Conservation (phyloP, 257 asterid genomes). For the Jasminum sambac region DNA sequence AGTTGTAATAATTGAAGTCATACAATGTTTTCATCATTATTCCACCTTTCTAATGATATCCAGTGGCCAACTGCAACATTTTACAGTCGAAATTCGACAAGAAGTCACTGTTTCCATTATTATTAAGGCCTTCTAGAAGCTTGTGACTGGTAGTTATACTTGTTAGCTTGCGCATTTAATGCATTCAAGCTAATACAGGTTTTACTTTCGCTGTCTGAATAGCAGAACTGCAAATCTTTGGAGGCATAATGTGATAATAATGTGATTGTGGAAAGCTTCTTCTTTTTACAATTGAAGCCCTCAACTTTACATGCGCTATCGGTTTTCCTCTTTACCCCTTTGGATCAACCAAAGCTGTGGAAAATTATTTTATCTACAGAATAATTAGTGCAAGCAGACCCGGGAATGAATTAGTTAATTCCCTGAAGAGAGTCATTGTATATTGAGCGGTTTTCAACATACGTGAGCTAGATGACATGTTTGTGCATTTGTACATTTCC, state of each 20-base stretch:
- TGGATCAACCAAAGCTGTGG: not conserved
- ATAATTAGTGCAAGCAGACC: not conserved
- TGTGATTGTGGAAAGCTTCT: not conserved
- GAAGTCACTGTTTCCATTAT: not conserved
- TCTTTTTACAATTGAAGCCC: not conserved
- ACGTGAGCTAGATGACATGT: constrained; percentile 6
- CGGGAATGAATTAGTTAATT: not conserved
- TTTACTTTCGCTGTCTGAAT: not conserved
- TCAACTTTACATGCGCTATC: not conserved
- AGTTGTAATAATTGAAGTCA: not conserved
- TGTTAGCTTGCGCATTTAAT: not conserved
- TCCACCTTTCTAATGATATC: constrained; percentile 1
- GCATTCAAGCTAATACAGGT: not conserved
- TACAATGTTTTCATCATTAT: constrained; percentile 3
- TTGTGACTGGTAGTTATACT: not conserved
- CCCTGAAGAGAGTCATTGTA: constrained; percentile 5
- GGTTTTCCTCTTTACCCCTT: not conserved
- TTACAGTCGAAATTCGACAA: not conserved
- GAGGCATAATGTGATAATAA: not conserved
- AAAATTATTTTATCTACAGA: not conserved
- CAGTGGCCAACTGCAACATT: not conserved
- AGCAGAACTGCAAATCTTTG: not conserved
- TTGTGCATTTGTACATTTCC: not conserved
- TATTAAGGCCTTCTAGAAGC: not conserved
- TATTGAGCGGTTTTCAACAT: not conserved